A percentile compares a stretch with the other conserved stretches of the same genome.
phyloP scores from a whole-genome alignment of 2,329 filamentous ascomycete genomes.

The Drechmeria coniospora region DNA sequence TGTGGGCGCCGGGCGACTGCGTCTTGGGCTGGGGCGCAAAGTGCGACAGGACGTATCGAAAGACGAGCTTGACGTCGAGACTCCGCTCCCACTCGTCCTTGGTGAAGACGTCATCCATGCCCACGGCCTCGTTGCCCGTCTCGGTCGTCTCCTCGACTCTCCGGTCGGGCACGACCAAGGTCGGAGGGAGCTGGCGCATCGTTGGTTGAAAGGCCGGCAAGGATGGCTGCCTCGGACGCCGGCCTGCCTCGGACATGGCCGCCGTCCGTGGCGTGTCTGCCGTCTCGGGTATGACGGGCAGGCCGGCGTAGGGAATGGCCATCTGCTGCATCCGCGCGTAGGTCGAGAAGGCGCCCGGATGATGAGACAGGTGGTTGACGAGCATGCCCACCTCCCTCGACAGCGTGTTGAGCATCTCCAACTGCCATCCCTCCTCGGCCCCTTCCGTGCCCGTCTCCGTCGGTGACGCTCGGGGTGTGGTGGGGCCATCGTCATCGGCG shows the following conservation, averaged over 20 bases:
- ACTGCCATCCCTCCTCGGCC: slow-evolving; percentile 45
- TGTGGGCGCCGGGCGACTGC: slow-evolving; percentile 27
- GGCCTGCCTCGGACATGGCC: slow-evolving; percentile 10
- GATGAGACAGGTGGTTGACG: slow-evolving; percentile 61
- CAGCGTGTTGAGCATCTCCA: slow-evolving; percentile 66
- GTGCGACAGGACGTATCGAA: slow-evolving; percentile 67
- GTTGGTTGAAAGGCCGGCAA: slow-evolving; percentile 32
- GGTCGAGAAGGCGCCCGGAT: slow-evolving; percentile 78
- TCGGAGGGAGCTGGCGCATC: slow-evolving; percentile 20
- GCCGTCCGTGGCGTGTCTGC: slow-evolving; percentile 16
- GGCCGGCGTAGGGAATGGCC: slow-evolving; percentile 61
- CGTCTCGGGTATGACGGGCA: slow-evolving; percentile 48
- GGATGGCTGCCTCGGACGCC: slow-evolving; percentile 8
- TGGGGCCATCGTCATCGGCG: slow-evolving; percentile 29
- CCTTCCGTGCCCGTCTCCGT: slow-evolving; percentile 15
- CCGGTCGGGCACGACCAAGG: slow-evolving; percentile 21
- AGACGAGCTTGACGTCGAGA: slow-evolving; percentile 80
- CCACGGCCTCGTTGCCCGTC: slow-evolving; percentile 9
- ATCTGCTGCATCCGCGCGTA: slow-evolving; percentile 52
- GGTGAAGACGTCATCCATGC: slow-evolving; percentile 27
- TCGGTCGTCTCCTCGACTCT: slow-evolving; percentile 9
- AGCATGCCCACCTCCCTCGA: slow-evolving; percentile 74
- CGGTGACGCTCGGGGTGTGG: slow-evolving; percentile 29
- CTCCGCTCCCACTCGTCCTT: slow-evolving; percentile 90
- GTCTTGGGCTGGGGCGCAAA: slow-evolving; percentile 41